Conservation (phyloP, 257 asterid species). For the Solanum pimpinellifolium region DNA sequence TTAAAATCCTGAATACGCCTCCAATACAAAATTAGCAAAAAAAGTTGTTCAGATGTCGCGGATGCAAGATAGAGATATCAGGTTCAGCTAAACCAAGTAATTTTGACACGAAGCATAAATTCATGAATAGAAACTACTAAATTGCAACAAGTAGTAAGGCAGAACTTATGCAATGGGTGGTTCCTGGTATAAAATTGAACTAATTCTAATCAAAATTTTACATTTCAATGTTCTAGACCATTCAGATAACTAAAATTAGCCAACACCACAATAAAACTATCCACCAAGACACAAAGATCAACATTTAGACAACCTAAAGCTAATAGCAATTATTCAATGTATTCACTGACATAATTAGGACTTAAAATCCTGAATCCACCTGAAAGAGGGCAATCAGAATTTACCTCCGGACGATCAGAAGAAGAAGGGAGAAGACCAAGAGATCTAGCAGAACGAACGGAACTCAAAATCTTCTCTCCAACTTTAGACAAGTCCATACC, state of each 20-base stretch:
- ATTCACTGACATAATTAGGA: background rate
- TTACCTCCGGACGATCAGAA: constrained; percentile 84
- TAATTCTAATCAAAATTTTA: background rate
- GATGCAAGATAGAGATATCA: background rate
- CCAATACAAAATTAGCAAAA: too few species aligned
- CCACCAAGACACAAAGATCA: background rate
- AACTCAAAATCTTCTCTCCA: constrained; percentile 94
- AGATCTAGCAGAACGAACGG: constrained; percentile 97
- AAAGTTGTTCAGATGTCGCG: background rate
- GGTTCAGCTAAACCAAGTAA: background rate
- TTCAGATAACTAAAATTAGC: background rate
- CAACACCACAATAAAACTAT: background rate
- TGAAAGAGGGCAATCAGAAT: background rate
- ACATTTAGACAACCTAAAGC: background rate
- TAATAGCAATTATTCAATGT: background rate
- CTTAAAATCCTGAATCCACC: background rate
- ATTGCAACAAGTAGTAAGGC: background rate
- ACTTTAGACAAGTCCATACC: constrained; percentile 97
- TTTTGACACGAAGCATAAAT: background rate
- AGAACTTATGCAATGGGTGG: background rate
- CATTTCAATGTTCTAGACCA: background rate
- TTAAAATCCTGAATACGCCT: background rate
- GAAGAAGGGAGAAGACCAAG: constrained; percentile 75
- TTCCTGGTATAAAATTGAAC: background rate
- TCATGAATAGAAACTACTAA: background rate